Evolutionary conservation across 164 flowering plant species (phyloP).

Genomic region (Sextonia rubra): DNA sequence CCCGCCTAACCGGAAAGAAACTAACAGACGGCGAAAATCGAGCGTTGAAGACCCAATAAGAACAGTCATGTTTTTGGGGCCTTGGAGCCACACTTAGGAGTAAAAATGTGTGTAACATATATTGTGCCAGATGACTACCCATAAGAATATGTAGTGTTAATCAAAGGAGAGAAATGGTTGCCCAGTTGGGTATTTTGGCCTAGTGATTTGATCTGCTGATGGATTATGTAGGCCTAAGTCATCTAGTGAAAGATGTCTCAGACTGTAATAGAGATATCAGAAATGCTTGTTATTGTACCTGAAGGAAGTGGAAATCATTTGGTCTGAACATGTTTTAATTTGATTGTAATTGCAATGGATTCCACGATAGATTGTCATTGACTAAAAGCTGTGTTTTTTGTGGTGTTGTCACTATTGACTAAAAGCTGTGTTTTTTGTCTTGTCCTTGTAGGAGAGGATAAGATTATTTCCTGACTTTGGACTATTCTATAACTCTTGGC

Average conservation of each 20-base stretch:
- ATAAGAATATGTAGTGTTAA: not conserved
- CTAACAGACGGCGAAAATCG: slow-evolving; percentile 26
- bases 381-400: too few relatives aligned
- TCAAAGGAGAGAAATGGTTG: not conserved
- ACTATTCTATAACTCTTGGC: too few relatives aligned
- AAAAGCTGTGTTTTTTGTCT: too few relatives aligned
- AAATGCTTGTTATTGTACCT: not conserved
- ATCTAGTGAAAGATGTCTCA: not conserved
- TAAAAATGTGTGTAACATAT: not conserved
- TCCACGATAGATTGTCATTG: too few relatives aligned
- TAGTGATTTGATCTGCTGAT: not conserved
- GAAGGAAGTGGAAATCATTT: not conserved
- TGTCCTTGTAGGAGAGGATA: too few relatives aligned
- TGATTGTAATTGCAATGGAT: not conserved
- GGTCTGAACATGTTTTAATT: not conserved
- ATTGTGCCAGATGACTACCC: not conserved
- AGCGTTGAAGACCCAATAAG: slow-evolving; percentile 54
- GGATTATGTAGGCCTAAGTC: not conserved
- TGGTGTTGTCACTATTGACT: too few relatives aligned
- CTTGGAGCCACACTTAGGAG: slow-evolving; percentile 57
- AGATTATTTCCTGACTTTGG: too few relatives aligned
- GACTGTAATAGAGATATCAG: not conserved
- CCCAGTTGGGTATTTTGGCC: not conserved
- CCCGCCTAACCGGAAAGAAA: slow-evolving; percentile 14
- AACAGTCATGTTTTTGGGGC: slow-evolving; percentile 66